Base-by-base conservation (phyloP, 2,329 filamentous ascomycete species). In the Epichloe brachyelytri region DNA sequence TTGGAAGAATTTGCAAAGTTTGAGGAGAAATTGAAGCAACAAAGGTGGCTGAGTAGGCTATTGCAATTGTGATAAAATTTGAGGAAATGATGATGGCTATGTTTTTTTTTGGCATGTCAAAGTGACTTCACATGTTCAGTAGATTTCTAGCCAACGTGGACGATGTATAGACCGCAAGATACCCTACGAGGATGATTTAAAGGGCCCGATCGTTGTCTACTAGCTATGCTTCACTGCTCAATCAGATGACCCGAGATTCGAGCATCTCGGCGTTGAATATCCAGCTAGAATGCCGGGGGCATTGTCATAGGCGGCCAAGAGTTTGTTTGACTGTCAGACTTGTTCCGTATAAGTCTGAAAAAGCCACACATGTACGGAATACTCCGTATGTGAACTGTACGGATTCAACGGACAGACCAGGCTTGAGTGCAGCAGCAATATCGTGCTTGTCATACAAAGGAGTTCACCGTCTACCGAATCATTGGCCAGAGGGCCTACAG, bases 1-100 rank as follows among this genome's bases (percentile, higher is more conserved):
- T 69, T 91, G 61, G 71, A 83, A 59, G 91, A 97, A 63, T 97
- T 98, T 70, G 87, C 85, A 57, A 93, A 87, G 68, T 96, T 97
- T 64, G 91, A 97, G 67, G 88, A 96, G 72, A 96, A 80, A 68
- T 67, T 82, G 51, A 77, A 73, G 63, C 70, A 72, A 55, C 76
- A 80, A 57, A 77, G 62, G 19, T 48, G 70, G 70, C 10, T 43
- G 56, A 37, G 56, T 55, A 43, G 55, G 53, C 30, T n/a, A 22
- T 43, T 15, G 41, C 33, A 37, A 30, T 6, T 54, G 22, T 43
- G 19, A 12, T 43, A 0, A 11, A 11, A 5, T 3, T 20, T 17
- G 11, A 17, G 19, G 8, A 12, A 6, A 30, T 30, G 30, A 30
- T 4, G 30, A 30, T 30, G 30, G 30, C 30, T 4, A 30, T 30